Base-by-base conservation (phyloP, 805 yeast species). In the Ogataea glucozyma region DNA sequence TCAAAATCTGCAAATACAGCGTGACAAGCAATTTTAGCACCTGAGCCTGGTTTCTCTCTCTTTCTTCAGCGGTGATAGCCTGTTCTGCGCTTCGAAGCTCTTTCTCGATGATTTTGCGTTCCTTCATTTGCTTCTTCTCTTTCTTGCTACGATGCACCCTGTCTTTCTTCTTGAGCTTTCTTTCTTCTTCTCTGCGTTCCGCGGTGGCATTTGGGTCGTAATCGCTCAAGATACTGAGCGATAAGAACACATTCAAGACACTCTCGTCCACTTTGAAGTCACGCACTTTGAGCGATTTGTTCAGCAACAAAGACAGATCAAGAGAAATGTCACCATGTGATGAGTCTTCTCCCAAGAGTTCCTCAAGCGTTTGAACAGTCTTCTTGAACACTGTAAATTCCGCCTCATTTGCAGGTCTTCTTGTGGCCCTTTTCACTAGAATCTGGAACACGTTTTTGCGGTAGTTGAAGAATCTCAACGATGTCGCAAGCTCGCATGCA, bases 111-210 rank as follows among this genome's bases (percentile, higher is more conserved):
- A 75, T 80, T 54, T 85, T 86, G 56, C 84, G 72, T 60, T 91
- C 98, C 61, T 90, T 90, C 49, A 95, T 76, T 14, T 80, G 84
- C 57, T 93, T 93, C 54, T 86, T 75, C 65, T 91, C 91, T 64
- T 85, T 85, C 62, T 91, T 91, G n/a, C 95, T 82, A 38, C 91
- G 67, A 70, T 90, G 96, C 3, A 88, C 88, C 53, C 97, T 74
- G 62, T 93, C 95, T 62, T 89, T 88, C 71, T 90, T 91, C 60
- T 78, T 81, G 33, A 85, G 40, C 57, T 83, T 85, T 4, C 67
- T 65, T 29, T 65, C 70, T 8, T 67, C 65, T 13, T 65, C 65
- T 19, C 67, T 72, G 34, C 71, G 73, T 26, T 73, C 77, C 20
- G 62, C 73, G 19, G 69, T 69, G 26, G 70, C 74, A 58, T 76